Base-by-base conservation (phyloP, 768 basidiomycete species). In the Lactifluus subvellereus region DNA sequence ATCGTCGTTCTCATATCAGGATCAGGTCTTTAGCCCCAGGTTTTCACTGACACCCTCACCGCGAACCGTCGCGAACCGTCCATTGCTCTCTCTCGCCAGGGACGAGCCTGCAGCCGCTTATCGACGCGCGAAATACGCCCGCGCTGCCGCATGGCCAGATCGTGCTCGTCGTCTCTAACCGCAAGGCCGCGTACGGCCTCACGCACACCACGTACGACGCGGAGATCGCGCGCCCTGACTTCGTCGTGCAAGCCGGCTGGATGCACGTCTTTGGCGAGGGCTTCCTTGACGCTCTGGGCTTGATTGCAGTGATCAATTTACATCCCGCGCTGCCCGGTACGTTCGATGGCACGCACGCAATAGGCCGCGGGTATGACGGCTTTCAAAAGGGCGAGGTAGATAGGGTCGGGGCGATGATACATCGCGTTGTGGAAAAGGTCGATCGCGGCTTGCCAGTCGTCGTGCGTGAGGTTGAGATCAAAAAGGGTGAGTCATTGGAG, bases 341-440 rank as follows among this genome's bases (percentile, higher is more conserved):
- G n/a, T 99, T 99, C 69, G 94, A 97, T 68, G 97, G 97, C 6
- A 86, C 91, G n/a, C 82, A 91, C 69, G 94, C 95, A 1, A 89
- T 98, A 58, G 84, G 88, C 66, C 79, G 96, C 10, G 93, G 95
- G 4, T 94, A 84, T 71, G 91, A 92, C 65, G 94, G 94, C 0
- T 97, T 91, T 72, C 82, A 89, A 70, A 82, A 78, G 59, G 91
- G 92, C 0, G 88, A 95, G 71, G 87, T 95, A 51, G 77, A 78
- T 35, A 79, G 81, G 61, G 85, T 89, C 0, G 95, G 97, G 0
- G 86, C 83, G 1, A 98, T 98, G 96, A 87, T 98, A 0, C 97
- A 99, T 74, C 82, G 87, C 30, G 97, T 98, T 14, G 85, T 98
- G 40, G 87, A 85, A 66, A 91, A 95, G 70, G 94, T 99, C 33